Evolutionary conservation across 2,329 filamentous ascomycete genomes (phyloP).

Genomic region (Atkinsonella texensis): DNA sequence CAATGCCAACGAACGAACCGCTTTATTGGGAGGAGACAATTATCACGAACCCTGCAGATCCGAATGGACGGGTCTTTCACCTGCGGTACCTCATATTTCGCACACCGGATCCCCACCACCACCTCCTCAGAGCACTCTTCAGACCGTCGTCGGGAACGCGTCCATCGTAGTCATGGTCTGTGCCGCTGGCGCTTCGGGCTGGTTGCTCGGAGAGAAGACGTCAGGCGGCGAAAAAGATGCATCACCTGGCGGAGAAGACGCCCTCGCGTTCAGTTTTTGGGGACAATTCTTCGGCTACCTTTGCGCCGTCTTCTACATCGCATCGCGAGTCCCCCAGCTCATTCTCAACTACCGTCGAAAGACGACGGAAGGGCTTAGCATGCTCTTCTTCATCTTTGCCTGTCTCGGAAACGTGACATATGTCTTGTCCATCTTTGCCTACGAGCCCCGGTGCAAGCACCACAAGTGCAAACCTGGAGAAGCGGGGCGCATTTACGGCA

Average conservation of each 20-base stretch:
- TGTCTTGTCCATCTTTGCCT: slow-evolving; percentile 83
- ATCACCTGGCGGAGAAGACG: slow-evolving; percentile 28
- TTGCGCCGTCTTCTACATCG: slow-evolving; percentile 80
- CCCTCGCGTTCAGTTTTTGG: slow-evolving; percentile 56
- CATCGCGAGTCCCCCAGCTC: slow-evolving; percentile 79
- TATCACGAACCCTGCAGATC: slow-evolving; percentile 36
- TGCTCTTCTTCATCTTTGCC: slow-evolving; percentile 94
- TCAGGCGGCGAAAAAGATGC: slow-evolving; percentile 27
- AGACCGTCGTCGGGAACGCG: slow-evolving; percentile 59
- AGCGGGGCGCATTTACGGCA: slow-evolving; percentile 53
- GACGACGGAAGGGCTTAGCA: slow-evolving; percentile 82
- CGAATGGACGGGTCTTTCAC: slow-evolving; percentile 57
- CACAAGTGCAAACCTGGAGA: slow-evolving; percentile 53
- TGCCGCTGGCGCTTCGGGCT: slow-evolving; percentile 70
- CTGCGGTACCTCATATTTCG: slow-evolving; percentile 64
- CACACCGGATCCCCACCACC: slow-evolving; percentile 32
- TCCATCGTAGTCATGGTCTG: slow-evolving; percentile 71
- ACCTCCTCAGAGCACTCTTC: slow-evolving; percentile 35
- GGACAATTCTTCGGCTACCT: slow-evolving; percentile 92
- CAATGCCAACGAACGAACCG: slow-evolving; percentile 40
- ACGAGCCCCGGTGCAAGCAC: slow-evolving; percentile 57
- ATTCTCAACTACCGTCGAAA: slow-evolving; percentile 87
- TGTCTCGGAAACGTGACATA: slow-evolving; percentile 93
- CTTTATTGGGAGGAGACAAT: slow-evolving; percentile 34
- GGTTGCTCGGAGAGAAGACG: slow-evolving; percentile 51